Conservation (phyloP, 495 filamentous ascomycete genomes). For the Rhypophila decipiens region DNA sequence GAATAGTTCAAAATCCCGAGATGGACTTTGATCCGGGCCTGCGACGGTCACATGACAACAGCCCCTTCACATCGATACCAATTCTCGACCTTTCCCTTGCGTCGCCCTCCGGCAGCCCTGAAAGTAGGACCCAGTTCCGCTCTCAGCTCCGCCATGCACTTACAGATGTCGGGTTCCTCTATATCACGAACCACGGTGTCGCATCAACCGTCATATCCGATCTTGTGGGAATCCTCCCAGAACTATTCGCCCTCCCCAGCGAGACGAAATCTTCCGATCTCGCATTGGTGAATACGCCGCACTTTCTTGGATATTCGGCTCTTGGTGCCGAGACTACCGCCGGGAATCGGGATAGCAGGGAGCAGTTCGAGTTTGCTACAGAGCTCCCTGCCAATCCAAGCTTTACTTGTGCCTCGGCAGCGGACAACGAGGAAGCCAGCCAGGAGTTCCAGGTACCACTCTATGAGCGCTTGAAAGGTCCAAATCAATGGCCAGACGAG, state of each 20-base stretch:
- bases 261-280: conserved; percentile 33
- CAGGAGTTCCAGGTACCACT: conserved; percentile 28
- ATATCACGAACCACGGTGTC: conserved; percentile 45
- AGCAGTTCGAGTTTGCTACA: conserved; percentile 53
- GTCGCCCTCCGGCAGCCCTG: conserved; percentile 7
- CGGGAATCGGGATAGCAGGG: conserved; percentile 40
- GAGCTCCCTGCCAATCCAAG: conserved; percentile 37
- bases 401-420: not conserved
- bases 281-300: conserved; percentile 43
- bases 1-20: no score
- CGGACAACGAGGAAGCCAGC: no score
- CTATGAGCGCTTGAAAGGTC: conserved; percentile 47
- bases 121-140: conserved; percentile 23
- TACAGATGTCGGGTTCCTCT: conserved; percentile 46
- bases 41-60: no score
- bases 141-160: conserved; percentile 38
- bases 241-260: conserved; percentile 35
- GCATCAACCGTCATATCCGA: conserved; percentile 25
- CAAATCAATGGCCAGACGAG: conserved; percentile 32
- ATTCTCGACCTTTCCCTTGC: conserved; percentile 41
- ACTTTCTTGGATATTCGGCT: conserved; percentile 49
- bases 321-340: conserved; percentile 46
- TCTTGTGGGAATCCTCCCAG: conserved; percentile 34
- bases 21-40: no score
- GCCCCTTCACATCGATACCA: conserved; percentile 38